Evolutionary conservation across 2,329 filamentous ascomycete species (phyloP), one percentile per base, ranked within the genome.

Genomic region (Xylariaceae sp.): DNA sequence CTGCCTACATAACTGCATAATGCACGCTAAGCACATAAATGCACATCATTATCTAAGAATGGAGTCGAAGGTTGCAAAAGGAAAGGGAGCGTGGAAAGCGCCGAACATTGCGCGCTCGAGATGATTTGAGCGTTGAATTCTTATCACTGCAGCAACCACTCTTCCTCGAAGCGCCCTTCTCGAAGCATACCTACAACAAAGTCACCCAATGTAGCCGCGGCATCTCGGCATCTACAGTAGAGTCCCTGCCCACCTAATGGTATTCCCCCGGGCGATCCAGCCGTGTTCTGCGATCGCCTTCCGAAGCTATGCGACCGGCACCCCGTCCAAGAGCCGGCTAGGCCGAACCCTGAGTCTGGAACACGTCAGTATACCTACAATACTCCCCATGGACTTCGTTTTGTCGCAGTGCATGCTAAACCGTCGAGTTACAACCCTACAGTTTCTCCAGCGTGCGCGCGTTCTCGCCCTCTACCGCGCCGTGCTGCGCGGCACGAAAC

Each of bases 371-470:
- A 42, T 15, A 12, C 13, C 32, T n/a, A 12, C 18, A 34, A 16
- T 19, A 19, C 5, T 21, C 16, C 19, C 26, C 30, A 19, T 12
- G 18, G 5, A 7, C 21, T 16, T n/a, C 15, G 5, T 13, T 43
- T 7, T 10, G 8, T 21, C 15, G 9, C 12, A n/a, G 16, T 18
- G 7, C n/a, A 37, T 47, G 47, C 57, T 60, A 37, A 58, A 18
- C 5, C 13, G 12, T 18, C n/a, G 16, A 18, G 34, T 50, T 10
- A n/a, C 16, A 2, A 12, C 15, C 15, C 32, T 49, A 19, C 55
- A 85, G 81, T 86, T 86, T 54, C 72, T 86, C 47, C 80, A 84
- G 63, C 72, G 83, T 34, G 67, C 72, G 7, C 76, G 77, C 53
- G 80, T 75, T 5, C 64, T 86, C 19, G 72, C 80, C 0, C 71